Base-by-base conservation (phyloP, 805 yeast genomes). In the Metschnikowia matae region DNA sequence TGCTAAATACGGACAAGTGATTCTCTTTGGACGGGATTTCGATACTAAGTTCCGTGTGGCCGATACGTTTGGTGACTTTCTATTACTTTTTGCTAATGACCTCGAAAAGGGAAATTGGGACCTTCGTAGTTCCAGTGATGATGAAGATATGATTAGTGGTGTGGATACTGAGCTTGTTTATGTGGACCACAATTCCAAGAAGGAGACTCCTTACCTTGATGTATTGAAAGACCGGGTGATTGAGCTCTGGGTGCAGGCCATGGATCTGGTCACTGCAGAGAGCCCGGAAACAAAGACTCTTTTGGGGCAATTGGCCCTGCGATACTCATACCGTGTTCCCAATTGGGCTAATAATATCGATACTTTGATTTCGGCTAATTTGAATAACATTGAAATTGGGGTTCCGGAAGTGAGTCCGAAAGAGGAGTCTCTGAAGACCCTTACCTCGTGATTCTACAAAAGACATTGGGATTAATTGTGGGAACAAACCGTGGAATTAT, bases 1-100 rank as follows among this genome's bases (percentile, higher is more conserved):
- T 0, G 74, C 73, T 1, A 77, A 74, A 51, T 83, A 87, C 80
- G 99, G 98, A 36, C 99, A 92, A 70, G 85, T 94, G 17, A 92
- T 92, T 54, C 63, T 91, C 48, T 92, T 88, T 67, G 99, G 99
- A 37, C 83, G 97, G 63, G 98, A 92, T 57, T 92, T 84, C 63
- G 98, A 92, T 70, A 82, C 87, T 36, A 92, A 92, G 65, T 89
- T 80, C 67, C 91, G 87, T 36, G 74, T 94, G 49, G 95, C 97
- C 17, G 81, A 82, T 46, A 86, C 85, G 49, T 92, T 96, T 85
- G 96, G 96, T 15, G 94, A 87, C 61, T 94, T 94, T 66, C 69
- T 92, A 48, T 73, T 90, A 48, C 78, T 79, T 46, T 84, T 90
- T 64, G 96, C 91, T 26, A 89, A 89, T 57, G 97, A 92, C 65